phyloP scores from a whole-genome alignment of 2,329 filamentous ascomycete species.

The Trichoderma koningiopsis region DNA sequence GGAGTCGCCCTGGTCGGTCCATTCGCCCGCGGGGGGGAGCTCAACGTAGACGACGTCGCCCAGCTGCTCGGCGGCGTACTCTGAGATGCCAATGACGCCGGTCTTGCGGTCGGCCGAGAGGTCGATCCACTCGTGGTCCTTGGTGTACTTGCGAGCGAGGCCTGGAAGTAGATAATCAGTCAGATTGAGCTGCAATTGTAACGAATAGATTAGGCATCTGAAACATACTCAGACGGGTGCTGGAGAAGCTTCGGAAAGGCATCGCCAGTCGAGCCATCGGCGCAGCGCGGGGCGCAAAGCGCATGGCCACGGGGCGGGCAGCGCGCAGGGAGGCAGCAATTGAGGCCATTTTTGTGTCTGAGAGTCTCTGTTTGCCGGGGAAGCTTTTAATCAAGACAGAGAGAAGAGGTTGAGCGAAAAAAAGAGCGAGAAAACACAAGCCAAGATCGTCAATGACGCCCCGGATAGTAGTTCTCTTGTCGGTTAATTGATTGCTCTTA shows the following conservation, averaged over 20 bases:
- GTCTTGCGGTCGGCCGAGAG: slow-evolving; percentile 79
- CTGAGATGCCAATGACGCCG: slow-evolving; percentile 81
- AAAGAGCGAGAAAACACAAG: not conserved
- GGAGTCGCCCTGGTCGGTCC: slow-evolving; percentile 74
- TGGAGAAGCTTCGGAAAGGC: slow-evolving; percentile 46
- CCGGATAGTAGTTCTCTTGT: not conserved
- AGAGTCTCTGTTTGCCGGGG: not conserved
- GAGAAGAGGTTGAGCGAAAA: not conserved
- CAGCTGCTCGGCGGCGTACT: slow-evolving; percentile 87
- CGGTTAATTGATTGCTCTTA: slow-evolving; percentile 8
- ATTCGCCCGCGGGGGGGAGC: slow-evolving; percentile 68
- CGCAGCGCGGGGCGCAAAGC: slow-evolving; percentile 42
- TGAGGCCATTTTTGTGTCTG: slow-evolving; percentile 56
- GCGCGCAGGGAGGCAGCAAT: slow-evolving; percentile 59
- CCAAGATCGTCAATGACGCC: slow-evolving; percentile 21
- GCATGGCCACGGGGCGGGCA: slow-evolving; percentile 50
- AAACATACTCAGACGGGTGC: slow-evolving; percentile 42
- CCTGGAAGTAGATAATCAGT: slow-evolving; percentile 42
- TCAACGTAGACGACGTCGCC: slow-evolving; percentile 98
- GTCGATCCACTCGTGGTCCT: slow-evolving; percentile 98
- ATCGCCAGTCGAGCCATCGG: slow-evolving; percentile 43
- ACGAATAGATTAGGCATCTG: not conserved
- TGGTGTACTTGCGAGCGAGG: slow-evolving; percentile 81
- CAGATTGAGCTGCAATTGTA: too few species aligned
- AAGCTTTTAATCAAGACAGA: not conserved